Conservation (phyloP, 2,329 filamentous ascomycete genomes). For the Hypoxylon sp. region DNA sequence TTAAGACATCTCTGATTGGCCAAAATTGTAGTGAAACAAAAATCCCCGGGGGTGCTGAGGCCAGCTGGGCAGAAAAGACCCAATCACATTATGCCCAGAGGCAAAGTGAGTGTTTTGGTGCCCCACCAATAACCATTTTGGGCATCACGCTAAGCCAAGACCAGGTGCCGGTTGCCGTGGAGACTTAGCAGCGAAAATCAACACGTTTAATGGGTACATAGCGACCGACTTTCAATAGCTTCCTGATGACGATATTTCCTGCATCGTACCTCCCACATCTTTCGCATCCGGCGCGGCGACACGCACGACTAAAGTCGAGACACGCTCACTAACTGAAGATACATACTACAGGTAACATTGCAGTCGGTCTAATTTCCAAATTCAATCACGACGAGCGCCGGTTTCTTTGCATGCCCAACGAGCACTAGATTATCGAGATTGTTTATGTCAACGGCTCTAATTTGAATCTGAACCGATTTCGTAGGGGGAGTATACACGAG, state of each 20-base stretch:
- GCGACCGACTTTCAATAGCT: slow-evolving; percentile 19
- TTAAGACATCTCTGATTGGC: slow-evolving; percentile 12
- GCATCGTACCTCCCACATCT: slow-evolving; percentile 15
- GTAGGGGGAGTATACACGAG: slow-evolving; percentile 24
- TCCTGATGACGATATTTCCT: slow-evolving; percentile 38
- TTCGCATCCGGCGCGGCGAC: not conserved
- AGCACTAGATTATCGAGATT: slow-evolving; percentile 18
- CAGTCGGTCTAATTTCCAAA: slow-evolving; percentile 16
- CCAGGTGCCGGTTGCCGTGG: slow-evolving; percentile 36
- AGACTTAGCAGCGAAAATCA: slow-evolving; percentile 35
- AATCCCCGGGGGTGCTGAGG: slow-evolving; percentile 22
- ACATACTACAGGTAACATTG: slow-evolving; percentile 2
- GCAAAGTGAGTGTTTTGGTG: slow-evolving; percentile 23
- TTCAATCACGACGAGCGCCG: slow-evolving; percentile 7
- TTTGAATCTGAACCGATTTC: slow-evolving; percentile 23
- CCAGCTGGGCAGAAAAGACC: slow-evolving; percentile 2
- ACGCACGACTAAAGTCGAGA: not conserved
- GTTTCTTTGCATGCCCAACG: slow-evolving; percentile 16
- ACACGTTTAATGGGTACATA: slow-evolving; percentile 25
- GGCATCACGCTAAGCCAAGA: slow-evolving; percentile 30
- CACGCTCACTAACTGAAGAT: slow-evolving; percentile 11
- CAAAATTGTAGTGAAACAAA: slow-evolving; percentile 27
- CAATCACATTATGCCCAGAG: slow-evolving; percentile 18
- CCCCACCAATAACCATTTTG: slow-evolving; percentile 21
- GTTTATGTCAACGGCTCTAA: slow-evolving; percentile 44